Base-by-base conservation (phyloP, 495 filamentous ascomycete species). In the Chlorociboria aeruginascens region DNA sequence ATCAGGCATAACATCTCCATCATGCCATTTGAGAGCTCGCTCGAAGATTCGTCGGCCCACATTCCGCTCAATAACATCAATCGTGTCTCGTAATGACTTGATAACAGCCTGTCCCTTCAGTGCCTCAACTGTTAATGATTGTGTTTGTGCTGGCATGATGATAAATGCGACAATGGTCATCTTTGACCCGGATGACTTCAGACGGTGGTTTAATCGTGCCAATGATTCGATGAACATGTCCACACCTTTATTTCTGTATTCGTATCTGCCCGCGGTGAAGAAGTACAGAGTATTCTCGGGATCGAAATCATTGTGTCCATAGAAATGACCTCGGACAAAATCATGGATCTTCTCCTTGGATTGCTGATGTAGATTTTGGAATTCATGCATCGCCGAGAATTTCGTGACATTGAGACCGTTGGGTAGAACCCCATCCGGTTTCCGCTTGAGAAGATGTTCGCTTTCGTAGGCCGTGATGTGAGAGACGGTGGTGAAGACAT, bases 211-310 rank as follows among this genome's bases (percentile, higher is more conserved):
- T 55, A 98, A 70, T 32, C 92, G 83, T 16, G 92, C 92, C 37
- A 98, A 70, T 0, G 87, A 90, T 62, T 98, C 92, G 57, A 98
- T 92, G 62, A 95, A 98, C 92, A 98, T 97, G 66, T 98, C 92
- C 13, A 95, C 89, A 54, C 92, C 92, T 66, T 98, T 98, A 64
- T 98, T 98, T 45, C 92, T 72, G 72, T 89, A 98, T 64, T 98
- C 92, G 60, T 98, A 98, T 40, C 92, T 83, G 41, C 92, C 92
- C 16, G 93, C 81, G 10, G 90, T 98, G 67, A 98, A 98, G 64
- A 96, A 82, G 62, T 95, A 98, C n/a, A 98, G 74, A 12, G 92
- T 98, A 61, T 97, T 94, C 32, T 97, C 87, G 8, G 88, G 80
- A 50, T 95, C 85, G 52, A 95, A 96, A 61, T 98, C 86, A 59